Percentiles rank a stretch among this genome's conserved stretches.
Evolutionary conservation across 257 asterid species (phyloP).

Genomic region (Petunia axillaris): DNA sequence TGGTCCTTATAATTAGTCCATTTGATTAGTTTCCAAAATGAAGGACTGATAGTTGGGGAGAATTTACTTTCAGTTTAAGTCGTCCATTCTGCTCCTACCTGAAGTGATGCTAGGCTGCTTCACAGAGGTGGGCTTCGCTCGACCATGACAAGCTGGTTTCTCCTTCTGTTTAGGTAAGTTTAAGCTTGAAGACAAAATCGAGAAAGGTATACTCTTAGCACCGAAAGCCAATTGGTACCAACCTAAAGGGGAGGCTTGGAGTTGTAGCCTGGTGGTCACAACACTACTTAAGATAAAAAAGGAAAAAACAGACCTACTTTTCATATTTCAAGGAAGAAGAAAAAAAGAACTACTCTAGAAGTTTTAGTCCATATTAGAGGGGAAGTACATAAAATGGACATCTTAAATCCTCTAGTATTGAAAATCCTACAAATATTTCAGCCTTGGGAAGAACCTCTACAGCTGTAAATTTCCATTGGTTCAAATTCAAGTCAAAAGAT

Average conservation of each 20-base stretch:
- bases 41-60: background rate
- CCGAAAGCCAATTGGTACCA: no score
- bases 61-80: no score
- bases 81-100: no score
- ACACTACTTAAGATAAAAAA: background rate
- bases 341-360: background rate
- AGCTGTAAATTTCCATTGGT: background rate
- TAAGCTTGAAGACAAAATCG: no score
- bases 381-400: slow-evolving; percentile 11
- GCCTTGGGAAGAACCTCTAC: background rate
- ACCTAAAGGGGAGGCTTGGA: background rate
- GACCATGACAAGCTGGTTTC: no score
- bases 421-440: background rate
- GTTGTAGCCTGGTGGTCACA: background rate
- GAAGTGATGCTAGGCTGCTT: no score
- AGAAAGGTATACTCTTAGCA: no score
- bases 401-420: background rate
- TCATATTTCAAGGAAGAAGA: background rate
- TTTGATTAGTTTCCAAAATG: background rate
- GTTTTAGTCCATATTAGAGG: background rate
- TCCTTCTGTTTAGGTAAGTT: no score
- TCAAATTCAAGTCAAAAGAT: background rate
- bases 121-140: no score
- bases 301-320: slow-evolving; percentile 9
- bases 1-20: background rate